Percentiles rank a stretch among this genome's conserved stretches.
phyloP scores from a whole-genome alignment of 129 eudicot genomes.

The Oenanthe sinensis region DNA sequence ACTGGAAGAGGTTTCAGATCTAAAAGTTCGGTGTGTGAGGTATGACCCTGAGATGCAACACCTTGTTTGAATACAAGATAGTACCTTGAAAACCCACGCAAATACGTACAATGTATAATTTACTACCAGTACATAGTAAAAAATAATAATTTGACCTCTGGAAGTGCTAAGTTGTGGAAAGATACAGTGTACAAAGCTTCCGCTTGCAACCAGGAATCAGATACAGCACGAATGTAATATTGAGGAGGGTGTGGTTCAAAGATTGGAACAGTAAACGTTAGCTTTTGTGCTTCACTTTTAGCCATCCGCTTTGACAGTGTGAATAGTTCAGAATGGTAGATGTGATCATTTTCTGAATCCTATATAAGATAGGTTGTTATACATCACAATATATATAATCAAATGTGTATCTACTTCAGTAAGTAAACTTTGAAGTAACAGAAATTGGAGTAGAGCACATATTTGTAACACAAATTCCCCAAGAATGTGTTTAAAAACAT shows the following conservation, averaged over 20 bases:
- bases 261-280: slow-evolving; percentile 90
- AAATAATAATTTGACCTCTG: slow-evolving; percentile 55
- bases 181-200: slow-evolving; percentile 89
- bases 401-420: not conserved
- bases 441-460: not conserved
- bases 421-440: not conserved
- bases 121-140: not conserved
- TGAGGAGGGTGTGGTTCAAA: slow-evolving; percentile 99
- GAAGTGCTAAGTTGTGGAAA: slow-evolving; percentile 76
- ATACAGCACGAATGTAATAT: slow-evolving; percentile 90
- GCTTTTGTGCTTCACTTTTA: slow-evolving; percentile 87
- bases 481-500: not conserved
- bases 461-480: not conserved
- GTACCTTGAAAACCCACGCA: not conserved
- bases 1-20: slow-evolving; percentile 97
- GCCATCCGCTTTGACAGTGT: slow-evolving; percentile 78
- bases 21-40: slow-evolving; percentile 91
- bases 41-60: slow-evolving; percentile 59
- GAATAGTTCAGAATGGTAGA: slow-evolving; percentile 93
- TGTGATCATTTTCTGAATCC: slow-evolving; percentile 99
- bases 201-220: slow-evolving; percentile 91
- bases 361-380: slow-evolving; percentile 23
- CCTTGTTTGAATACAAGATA: not conserved
- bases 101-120: not conserved
- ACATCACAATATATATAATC: not conserved